Conservation (phyloP, 2,329 filamentous ascomycete genomes). For the Cordyceps farinosa region DNA sequence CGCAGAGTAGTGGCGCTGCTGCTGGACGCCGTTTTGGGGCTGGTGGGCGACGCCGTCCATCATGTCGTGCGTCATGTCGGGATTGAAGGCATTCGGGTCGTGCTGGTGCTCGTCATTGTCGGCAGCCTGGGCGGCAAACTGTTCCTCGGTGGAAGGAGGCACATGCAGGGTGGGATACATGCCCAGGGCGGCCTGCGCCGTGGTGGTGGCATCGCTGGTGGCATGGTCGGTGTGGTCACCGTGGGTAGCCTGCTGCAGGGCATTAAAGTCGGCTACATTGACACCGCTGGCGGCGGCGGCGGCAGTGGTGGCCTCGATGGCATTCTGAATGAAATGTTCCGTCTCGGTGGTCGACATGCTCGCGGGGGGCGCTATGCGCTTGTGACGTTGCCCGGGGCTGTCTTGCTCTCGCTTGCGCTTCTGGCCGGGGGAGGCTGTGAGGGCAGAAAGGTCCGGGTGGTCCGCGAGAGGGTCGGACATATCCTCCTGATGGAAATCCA, state of each 20-base stretch:
- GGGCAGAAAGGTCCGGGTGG: constrained; percentile 44
- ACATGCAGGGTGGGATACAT: constrained; percentile 60
- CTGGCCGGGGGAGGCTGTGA: constrained; percentile 43
- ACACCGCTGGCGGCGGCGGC: constrained; percentile 39
- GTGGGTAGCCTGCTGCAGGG: constrained; percentile 51
- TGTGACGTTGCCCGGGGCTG: constrained; percentile 48
- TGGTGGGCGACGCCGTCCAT: constrained; percentile 30
- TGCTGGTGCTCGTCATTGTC: constrained; percentile 30
- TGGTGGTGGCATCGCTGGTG: constrained; percentile 54
- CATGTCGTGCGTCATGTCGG: constrained; percentile 29
- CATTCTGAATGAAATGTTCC: constrained; percentile 52
- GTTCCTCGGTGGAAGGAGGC: constrained; percentile 55
- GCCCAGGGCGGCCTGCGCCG: constrained; percentile 55
- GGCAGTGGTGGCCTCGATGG: constrained; percentile 43
- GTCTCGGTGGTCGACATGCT: constrained; percentile 44
- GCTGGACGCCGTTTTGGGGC: constrained; percentile 40
- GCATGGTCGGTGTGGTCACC: constrained; percentile 45
- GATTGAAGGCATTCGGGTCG: constrained; percentile 30
- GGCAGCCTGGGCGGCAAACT: constrained; percentile 52
- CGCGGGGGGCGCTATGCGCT: constrained; percentile 45
- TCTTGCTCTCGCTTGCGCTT: constrained; percentile 55
- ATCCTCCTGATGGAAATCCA: constrained; percentile 6
- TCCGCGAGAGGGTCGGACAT: constrained; percentile 28
- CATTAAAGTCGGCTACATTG: constrained; percentile 53
- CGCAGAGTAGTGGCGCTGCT: constrained; percentile 31